Base-by-base conservation (phyloP, 192 early-diverging fungal species). In the Coemansia sp. region DNA sequence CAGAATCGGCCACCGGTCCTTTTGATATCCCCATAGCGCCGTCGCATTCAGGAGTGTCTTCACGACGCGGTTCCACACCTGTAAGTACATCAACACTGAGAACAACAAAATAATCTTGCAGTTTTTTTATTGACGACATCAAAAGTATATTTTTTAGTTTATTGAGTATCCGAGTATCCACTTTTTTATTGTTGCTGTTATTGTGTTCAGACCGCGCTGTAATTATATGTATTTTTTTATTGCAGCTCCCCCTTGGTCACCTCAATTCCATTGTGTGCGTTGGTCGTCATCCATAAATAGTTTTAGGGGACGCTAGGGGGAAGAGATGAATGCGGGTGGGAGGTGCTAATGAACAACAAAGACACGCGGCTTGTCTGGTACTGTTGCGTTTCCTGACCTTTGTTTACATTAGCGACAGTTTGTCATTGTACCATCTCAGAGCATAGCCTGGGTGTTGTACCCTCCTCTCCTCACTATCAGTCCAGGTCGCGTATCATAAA, bases 11-110 rank as follows among this genome's bases (percentile, higher is more conserved):
- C 8, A 69, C 75, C 34, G 81, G 81, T 2, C 72, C 81, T 4
- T 78, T 83, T 64, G 81, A 83, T 39, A 83, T 83, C 18, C 81
- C 81, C 22, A 83, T 74, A 61, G 77, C 81, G 48, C 81, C 81
- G 3, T 83, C 81, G 43, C 80, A 76, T 41, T 67, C 71, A 34
- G 62, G 52, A 32, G 59, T 68, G 34, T 75, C 75, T 22, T 70
- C 81, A 14, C 72, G 81, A 45, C 71, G 71, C 33, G 81, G 76
- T 63, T 83, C 81, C 39, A 83, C 81, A 54, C 81, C 81, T 60
- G 81, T 83, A 83, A 72, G 81, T 78, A 51, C 22, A 6, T 12
- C 20, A 15, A 62, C 17, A 22, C 20, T n/a, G 57, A 39, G 20
- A 41, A 8, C 22, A 62, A 39, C 20, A 15, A 39, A 12, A 37